Base-by-base conservation (phyloP, 768 basidiomycete genomes). In the Dendrothele bispora region DNA sequence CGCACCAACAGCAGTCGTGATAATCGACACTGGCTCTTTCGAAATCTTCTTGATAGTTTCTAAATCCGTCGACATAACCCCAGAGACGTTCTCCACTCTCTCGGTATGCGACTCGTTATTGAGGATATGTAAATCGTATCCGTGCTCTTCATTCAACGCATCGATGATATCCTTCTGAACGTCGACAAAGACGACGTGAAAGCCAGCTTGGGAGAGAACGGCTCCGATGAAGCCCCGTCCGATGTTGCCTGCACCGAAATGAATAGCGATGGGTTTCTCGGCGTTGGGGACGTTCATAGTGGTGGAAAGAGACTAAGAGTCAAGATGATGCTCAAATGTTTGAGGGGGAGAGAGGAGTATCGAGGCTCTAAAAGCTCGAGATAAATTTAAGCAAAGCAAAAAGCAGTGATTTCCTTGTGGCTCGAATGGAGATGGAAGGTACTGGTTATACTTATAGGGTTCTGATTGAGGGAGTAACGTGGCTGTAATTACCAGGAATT, bases 131-230 rank as follows among this genome's bases (percentile, higher is more conserved):
- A 69, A 56, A 12, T 55, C 52, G 51, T 69, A 69, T 7, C 59
- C 53, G 15, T 56, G 46, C 17, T 59, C 51, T 14, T 58, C 41
- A 48, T 67, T 68, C 26, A 68, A 53, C 30, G 58, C 53, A 24
- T 62, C 45, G 41, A 69, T 58, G 47, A 67, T 47, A 14, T 51
- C 54, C 32, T 60, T 55, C 56, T 67, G 48, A 25, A 67, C 56
- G 37, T 69, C 67, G 26, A 62, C 57, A 49, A 69, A 69, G 43
- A 63, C 44, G 52, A 69, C 67, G 54, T 68, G 67, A 49, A 67
- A 69, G 48, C 66, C 66, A 2, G 66, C 64, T 18, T 67, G 51
- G 18, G 55, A 52, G 39, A 69, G 64, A 15, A 69, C 60, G 18
- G 67, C 65, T 1, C 64, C 67, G 38, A 69, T 69, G 51, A 69